Evolutionary conservation across 2,329 filamentous ascomycete genomes (phyloP).

Genomic region (Eurotiales sp.): DNA sequence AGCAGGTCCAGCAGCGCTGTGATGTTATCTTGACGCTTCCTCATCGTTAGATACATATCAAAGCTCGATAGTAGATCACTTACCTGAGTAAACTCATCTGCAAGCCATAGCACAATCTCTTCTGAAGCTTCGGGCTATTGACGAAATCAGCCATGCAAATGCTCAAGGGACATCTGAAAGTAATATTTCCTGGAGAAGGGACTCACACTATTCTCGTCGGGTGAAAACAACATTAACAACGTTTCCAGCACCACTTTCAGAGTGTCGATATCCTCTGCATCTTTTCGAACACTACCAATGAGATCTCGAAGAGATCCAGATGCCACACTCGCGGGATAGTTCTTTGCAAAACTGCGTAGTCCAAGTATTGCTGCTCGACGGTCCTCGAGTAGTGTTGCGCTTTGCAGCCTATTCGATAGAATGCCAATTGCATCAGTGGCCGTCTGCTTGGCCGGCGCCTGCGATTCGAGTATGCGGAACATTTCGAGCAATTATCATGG

Average conservation of each 20-base stretch:
- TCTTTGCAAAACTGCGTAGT: conserved; percentile 90
- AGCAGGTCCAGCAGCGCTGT: conserved; percentile 84
- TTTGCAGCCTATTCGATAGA: conserved; percentile 79
- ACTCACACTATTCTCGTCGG: conserved; percentile 58
- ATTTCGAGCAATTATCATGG: conserved; percentile 43
- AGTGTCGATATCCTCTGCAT: conserved; percentile 93
- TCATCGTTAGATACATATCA: conserved; percentile 47
- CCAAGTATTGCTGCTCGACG: conserved; percentile 89
- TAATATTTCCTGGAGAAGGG: conserved; percentile 10
- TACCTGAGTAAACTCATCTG: conserved; percentile 94
- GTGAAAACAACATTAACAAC: conserved; percentile 83
- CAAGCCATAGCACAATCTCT: conserved; percentile 92
- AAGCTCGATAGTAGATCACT: conserved; percentile 18
- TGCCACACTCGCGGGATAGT: conserved; percentile 92
- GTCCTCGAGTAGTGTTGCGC: conserved; percentile 89
- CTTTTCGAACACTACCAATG: conserved; percentile 78
- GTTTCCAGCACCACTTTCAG: conserved; percentile 95
- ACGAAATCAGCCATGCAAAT: neutral
- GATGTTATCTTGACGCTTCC: conserved; percentile 86
- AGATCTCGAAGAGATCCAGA: conserved; percentile 86
- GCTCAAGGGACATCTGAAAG: neutral
- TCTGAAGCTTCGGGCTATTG: conserved; percentile 85
- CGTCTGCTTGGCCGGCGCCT: conserved; percentile 91
- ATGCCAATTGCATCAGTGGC: conserved; percentile 91
- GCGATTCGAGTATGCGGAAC: conserved; percentile 60